Base-by-base conservation (phyloP, 805 yeast genomes). In the Cyberlindnera maritima region DNA sequence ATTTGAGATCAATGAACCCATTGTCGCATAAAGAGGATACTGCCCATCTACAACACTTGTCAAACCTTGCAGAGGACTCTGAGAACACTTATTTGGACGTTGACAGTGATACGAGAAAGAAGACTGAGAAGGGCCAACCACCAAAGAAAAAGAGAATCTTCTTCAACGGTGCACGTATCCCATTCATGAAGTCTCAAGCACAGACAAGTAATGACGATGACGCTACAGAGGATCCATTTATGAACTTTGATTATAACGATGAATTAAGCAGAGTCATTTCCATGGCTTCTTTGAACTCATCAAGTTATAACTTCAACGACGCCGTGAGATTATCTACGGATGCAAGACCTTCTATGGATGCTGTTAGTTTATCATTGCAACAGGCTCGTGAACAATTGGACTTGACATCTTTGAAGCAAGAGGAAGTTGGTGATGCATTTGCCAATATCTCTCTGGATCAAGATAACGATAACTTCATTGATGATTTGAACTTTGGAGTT, bases 1-100 rank as follows among this genome's bases (percentile, higher is more conserved):
- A 67, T 71, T 47, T 61, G n/a, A 52, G 64, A 71, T 47, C 63
- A 66, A 61, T 61, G 31, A 60, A 61, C 39, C 65, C 65, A 9
- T 39, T 60, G 11, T 56, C 62, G 2, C 61, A 58, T 37, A 59
- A 52, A 37, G 58, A 61, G 23, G 56, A 52, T 20, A 26, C 38
- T 3, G 31, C 44, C 1, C 14, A 52, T 17, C 48, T 43, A 2
- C 47, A 46, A 13, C 41, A 28, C 13, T 28, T 55, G 3, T 53
- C 55, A 3, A 46, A 44, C n/a, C 32, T 58, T 13, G 50, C 47
- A 2, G 59, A 51, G 17, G 52, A 52, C 39, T 55, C 48, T 3
- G 62, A 50, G 40, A 50, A 47, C 34, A 17, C 50, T 11, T 43
- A 52, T 3, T 41, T 55, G 26, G 54, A 49, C 8, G 39, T 26